Conservation (phyloP, 2,329 filamentous ascomycete species). For the Tolypocladium tropicale region DNA sequence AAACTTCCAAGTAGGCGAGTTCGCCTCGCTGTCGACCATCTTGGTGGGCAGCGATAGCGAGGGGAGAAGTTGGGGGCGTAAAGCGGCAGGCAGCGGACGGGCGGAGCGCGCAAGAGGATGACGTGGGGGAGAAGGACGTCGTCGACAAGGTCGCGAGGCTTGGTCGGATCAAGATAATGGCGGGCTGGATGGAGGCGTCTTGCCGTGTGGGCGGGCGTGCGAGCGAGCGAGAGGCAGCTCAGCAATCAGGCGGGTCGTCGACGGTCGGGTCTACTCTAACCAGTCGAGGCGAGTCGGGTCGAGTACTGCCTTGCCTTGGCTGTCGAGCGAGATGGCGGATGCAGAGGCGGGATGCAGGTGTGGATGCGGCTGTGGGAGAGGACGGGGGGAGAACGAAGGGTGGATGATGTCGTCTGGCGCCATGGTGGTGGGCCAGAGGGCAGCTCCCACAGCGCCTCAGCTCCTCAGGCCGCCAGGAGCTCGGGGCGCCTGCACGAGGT, state of each 20-base stretch:
- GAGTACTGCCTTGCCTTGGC: not conserved
- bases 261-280: not conserved
- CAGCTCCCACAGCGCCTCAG: slow-evolving; percentile 4
- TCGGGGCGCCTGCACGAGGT: not conserved
- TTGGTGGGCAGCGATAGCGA: slow-evolving; percentile 36
- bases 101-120: slow-evolving; percentile 1
- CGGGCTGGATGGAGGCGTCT: not conserved
- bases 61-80: slow-evolving; percentile 12
- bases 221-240: not conserved
- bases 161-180: not conserved
- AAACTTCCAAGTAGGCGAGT: slow-evolving; percentile 98
- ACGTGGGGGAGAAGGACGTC: not conserved
- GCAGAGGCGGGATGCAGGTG: slow-evolving; percentile 1
- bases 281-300: slow-evolving; percentile 7
- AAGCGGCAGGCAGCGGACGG: slow-evolving; percentile 2
- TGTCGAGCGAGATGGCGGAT: slow-evolving; percentile 5
- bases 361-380: slow-evolving; percentile 5
- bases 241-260: not conserved
- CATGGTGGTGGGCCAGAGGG: slow-evolving; percentile 9
- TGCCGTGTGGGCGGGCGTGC: not conserved
- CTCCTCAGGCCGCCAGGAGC: not conserved
- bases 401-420: slow-evolving; percentile 16
- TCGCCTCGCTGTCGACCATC: slow-evolving; percentile 95
- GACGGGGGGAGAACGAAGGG: slow-evolving; percentile 9
- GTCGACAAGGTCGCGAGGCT: not conserved